Evolutionary conservation across 139 green algal species (phyloP).

Genomic region (Coelastrella sp.): DNA sequence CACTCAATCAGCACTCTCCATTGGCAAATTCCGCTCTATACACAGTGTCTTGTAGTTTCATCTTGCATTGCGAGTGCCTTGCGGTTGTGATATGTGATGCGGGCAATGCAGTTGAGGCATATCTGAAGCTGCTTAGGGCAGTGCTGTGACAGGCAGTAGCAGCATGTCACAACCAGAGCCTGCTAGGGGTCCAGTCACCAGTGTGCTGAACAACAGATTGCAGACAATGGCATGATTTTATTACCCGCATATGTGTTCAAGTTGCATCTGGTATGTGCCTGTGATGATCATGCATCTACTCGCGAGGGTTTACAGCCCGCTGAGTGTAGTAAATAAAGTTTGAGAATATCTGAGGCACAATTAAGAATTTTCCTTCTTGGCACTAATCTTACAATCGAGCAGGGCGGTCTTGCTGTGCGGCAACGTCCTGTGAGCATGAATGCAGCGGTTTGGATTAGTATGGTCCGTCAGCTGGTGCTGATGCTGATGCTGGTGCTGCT

Average conservation of each 20-base stretch:
- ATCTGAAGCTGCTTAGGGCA: too few relatives aligned
- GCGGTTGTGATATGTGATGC: too few relatives aligned
- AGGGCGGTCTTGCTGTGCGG: too few relatives aligned
- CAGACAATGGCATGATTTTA: not conserved
- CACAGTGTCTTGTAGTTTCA: not conserved
- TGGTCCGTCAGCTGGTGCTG: too few relatives aligned
- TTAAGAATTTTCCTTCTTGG: not conserved
- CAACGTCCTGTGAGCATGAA: too few relatives aligned
- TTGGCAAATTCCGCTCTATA: not conserved
- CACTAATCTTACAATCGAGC: too few relatives aligned
- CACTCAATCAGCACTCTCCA: too few relatives aligned
- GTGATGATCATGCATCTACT: slow-evolving; percentile 25
- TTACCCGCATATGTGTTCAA: not conserved
- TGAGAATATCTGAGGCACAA: slow-evolving; percentile 70
- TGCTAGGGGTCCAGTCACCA: not conserved
- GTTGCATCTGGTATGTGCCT: not conserved
- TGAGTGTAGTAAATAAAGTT: slow-evolving; percentile 52
- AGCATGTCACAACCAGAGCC: not conserved
- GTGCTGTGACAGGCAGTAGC: not conserved
- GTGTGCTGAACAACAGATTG: not conserved
- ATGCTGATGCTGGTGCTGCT: too few relatives aligned
- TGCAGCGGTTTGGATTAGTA: too few relatives aligned
- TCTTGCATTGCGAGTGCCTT: too few relatives aligned
- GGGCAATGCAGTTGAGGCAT: too few relatives aligned
- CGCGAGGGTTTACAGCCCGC: slow-evolving; percentile 3